Conservation (phyloP, 371 early-diverging fungal genomes). For the Batkoa obscura region DNA sequence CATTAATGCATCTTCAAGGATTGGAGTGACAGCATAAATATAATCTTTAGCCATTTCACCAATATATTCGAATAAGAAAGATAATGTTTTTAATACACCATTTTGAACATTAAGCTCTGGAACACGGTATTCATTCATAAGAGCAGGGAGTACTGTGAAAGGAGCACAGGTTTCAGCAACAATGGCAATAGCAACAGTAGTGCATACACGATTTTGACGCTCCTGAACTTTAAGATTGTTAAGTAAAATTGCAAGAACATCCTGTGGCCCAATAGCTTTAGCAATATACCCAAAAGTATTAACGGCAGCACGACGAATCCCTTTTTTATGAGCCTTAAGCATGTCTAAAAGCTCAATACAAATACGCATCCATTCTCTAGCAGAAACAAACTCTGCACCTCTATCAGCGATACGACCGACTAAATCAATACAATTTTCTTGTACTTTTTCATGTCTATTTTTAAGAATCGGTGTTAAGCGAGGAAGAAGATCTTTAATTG, state of each 20-base stretch:
- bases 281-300: conserved; percentile 97
- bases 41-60: conserved; percentile 94
- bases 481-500: conserved; percentile 90
- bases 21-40: conserved; percentile 83
- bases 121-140: conserved; percentile 97
- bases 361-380: conserved; percentile 98
- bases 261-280: conserved; percentile 97
- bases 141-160: conserved; percentile 90
- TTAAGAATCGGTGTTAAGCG: conserved; percentile 90
- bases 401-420: conserved; percentile 96
- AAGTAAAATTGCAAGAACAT: conserved; percentile 91
- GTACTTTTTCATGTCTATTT: conserved; percentile 95
- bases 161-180: conserved; percentile 91
- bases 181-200: conserved; percentile 91
- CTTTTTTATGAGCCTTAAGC: conserved; percentile 88
- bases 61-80: conserved; percentile 94
- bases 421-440: conserved; percentile 78
- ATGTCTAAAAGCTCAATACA: conserved; percentile 93
- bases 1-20: conserved; percentile 92
- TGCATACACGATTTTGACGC: conserved; percentile 95
- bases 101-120: conserved; percentile 96
- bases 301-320: conserved; percentile 86
- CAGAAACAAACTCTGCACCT: conserved; percentile 92
- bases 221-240: conserved; percentile 97
- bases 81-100: conserved; percentile 86